Evolutionary conservation across 1,284 basidiomycete species (phyloP).

Genomic region (Volvariella volvacea): DNA sequence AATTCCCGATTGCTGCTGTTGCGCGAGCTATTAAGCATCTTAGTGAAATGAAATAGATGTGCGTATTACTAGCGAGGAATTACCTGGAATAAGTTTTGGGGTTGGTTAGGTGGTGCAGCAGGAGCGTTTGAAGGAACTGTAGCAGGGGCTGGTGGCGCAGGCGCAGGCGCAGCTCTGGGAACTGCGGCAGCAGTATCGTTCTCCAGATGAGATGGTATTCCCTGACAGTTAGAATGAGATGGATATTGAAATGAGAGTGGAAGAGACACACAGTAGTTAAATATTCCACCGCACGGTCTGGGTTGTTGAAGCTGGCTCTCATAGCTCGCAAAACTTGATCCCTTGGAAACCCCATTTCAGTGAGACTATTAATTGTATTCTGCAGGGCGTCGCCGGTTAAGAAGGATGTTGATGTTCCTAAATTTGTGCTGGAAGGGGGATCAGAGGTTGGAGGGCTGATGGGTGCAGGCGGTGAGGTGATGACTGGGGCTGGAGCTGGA

Average conservation of each 20-base stretch:
- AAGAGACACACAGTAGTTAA: conserved; percentile 76
- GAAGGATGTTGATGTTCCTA: conserved; percentile 54
- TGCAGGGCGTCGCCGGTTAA: conserved; percentile 75
- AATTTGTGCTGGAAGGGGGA: conserved; percentile 26
- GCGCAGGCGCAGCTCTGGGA: conserved; percentile 23
- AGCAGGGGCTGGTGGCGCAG: conserved; percentile 23
- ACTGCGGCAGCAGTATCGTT: conserved; percentile 33
- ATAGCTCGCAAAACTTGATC: conserved; percentile 85
- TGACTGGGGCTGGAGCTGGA: conserved; percentile 18
- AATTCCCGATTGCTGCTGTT: conserved; percentile 54
- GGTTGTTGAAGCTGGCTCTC: conserved; percentile 96
- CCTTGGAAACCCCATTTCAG: conserved; percentile 92
- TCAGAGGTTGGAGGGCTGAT: conserved; percentile 22
- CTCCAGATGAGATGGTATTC: conserved; percentile 74
- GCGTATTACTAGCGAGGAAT: conserved; percentile 5
- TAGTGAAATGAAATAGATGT: conserved; percentile 4
- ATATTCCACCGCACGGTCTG: conserved; percentile 97
- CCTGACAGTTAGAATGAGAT: conserved; percentile 35
- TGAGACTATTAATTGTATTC: conserved; percentile 73
- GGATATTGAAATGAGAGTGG: conserved; percentile 3
- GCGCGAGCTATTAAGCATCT: conserved; percentile 46
- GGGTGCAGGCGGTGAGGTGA: too few species aligned
- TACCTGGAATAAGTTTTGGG: conserved; percentile 77
- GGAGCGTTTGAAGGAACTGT: conserved; percentile 29
- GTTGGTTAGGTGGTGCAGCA: conserved; percentile 31